Base-by-base conservation (phyloP, 2,329 filamentous ascomycete species). In the Alternaria gaisen region DNA sequence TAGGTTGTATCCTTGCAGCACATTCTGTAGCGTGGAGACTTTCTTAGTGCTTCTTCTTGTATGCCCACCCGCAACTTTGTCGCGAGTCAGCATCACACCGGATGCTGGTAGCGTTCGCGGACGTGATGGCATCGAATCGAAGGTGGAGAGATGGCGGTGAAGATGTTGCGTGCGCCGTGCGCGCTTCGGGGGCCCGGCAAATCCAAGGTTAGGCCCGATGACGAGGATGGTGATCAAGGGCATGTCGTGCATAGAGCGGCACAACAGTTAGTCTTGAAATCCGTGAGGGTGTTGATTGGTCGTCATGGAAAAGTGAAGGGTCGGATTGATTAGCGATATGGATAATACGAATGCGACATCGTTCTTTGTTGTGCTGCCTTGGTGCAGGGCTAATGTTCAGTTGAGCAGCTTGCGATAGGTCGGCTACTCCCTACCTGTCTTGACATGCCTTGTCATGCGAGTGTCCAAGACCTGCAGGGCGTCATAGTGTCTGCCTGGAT, bases 61-160 rank as follows among this genome's bases (percentile, higher is more conserved):
- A 47, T n/a, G 32, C 43, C 46, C 30, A 40, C 43, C 36, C 43
- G 22, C 38, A 34, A 41, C 32, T 36, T 47, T 24, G n/a, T 54
- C 5, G 53, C 53, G 53, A 63, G 46, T 60, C 62, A 59, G 30
- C 12, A 32, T 30, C 11, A 43, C 40, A 38, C 30, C 28, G 38
- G 34, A 62, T 52, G 18, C 42, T 52, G 46, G 46, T 52, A 55
- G 44, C 51, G 50, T 46, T 38, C 16, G 56, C 50, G 44, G 44
- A 47, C 20, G 51, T 53, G 40, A 16, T 40, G 41, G 42, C 41
- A 32, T 26, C 12, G 34, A 47, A 32, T 26, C 12, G 34, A 47
- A 38, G 32, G 48, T 30, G 41, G 24, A 43, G 56, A 65, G 60
- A 52, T 61, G 63, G 69, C 71, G 71, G 71, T 73, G 68, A 67